Percentiles rank a stretch among this genome's conserved stretches.
phyloP scores from a whole-genome alignment of 2,329 filamentous ascomycete species.

The Didymella sp. region DNA sequence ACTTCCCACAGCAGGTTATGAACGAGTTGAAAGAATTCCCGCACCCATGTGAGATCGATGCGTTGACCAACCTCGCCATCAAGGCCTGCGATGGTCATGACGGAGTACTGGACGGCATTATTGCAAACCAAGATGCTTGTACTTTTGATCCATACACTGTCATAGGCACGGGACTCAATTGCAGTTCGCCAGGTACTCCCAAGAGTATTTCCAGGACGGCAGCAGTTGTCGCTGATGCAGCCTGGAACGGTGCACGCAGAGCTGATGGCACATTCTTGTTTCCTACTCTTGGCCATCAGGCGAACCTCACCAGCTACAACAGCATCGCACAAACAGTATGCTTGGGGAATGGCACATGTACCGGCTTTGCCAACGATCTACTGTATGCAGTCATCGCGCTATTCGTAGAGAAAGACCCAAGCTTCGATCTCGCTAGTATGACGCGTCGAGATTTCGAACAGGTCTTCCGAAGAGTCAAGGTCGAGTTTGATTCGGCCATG shows the following conservation, averaged over 20 bases:
- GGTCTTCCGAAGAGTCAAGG: slow-evolving; percentile 13
- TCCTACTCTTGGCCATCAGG: slow-evolving; percentile 19
- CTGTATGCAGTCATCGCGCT: slow-evolving; percentile 10
- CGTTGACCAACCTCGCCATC: slow-evolving; percentile 26
- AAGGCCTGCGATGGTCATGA: slow-evolving; percentile 34
- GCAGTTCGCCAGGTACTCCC: slow-evolving; percentile 2
- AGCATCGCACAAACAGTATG: slow-evolving; percentile 23
- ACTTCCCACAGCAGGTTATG: slow-evolving; percentile 37
- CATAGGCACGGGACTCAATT: slow-evolving; percentile 22
- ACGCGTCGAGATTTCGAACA: slow-evolving; percentile 15
- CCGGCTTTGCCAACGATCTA: neutral
- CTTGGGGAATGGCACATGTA: slow-evolving; percentile 18
- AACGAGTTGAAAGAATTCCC: slow-evolving; percentile 20
- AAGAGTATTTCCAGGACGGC: slow-evolving; percentile 17
- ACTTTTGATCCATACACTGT: slow-evolving; percentile 30
- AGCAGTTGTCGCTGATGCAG: slow-evolving; percentile 24
- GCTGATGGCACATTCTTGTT: slow-evolving; percentile 27
- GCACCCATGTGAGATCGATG: slow-evolving; percentile 34
- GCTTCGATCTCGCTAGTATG: slow-evolving; percentile 10
- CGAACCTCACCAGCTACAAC: slow-evolving; percentile 14
- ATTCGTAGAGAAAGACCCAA: slow-evolving; percentile 24
- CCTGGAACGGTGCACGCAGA: slow-evolving; percentile 24
- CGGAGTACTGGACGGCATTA: slow-evolving; percentile 33
- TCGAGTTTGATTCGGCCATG: slow-evolving; percentile 24
- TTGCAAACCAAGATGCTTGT: slow-evolving; percentile 31